A percentile compares a stretch with the other conserved stretches of the same genome.
Conservation (phyloP, 2,329 filamentous ascomycete genomes). For the Penicillium sp. region DNA sequence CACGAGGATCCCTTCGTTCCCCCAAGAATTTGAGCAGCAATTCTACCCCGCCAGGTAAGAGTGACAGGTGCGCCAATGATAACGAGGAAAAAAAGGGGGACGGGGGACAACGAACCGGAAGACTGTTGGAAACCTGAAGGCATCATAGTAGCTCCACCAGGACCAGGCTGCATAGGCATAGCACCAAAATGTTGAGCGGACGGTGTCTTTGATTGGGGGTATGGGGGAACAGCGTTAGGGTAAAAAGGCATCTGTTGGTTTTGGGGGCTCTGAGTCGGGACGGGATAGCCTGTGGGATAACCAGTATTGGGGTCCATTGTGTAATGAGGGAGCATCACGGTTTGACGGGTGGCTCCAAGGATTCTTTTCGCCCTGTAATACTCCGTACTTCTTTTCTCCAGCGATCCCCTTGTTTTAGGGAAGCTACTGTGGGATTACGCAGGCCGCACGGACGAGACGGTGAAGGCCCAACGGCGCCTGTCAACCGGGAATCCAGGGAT, state of each 20-base stretch:
- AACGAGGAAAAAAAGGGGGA: slow-evolving; percentile 10
- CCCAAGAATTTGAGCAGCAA: not conserved
- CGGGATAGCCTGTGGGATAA: slow-evolving; percentile 35
- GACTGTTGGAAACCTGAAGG: slow-evolving; percentile 36
- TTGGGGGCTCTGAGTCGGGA: slow-evolving; percentile 32
- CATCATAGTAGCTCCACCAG: slow-evolving; percentile 41
- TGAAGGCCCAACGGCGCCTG: slow-evolving; percentile 6
- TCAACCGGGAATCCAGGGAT: slow-evolving; percentile 23
- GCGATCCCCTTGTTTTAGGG: slow-evolving; percentile 10
- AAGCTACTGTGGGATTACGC: slow-evolving; percentile 17
- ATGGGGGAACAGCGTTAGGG: slow-evolving; percentile 33
- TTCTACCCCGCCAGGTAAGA: slow-evolving; percentile 5
- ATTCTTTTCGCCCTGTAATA: slow-evolving; percentile 16
- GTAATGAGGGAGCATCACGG: slow-evolving; percentile 14
- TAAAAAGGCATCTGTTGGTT: slow-evolving; percentile 38
- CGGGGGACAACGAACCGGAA: slow-evolving; percentile 30
- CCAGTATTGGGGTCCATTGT: slow-evolving; percentile 27
- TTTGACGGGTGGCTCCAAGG: not conserved
- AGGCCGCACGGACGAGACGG: slow-evolving; percentile 23
- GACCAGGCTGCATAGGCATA: slow-evolving; percentile 36
- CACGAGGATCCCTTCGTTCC: not conserved
- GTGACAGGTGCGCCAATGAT: slow-evolving; percentile 12
- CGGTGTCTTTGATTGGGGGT: slow-evolving; percentile 34
- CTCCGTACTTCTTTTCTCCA: slow-evolving; percentile 3
- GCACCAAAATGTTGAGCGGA: slow-evolving; percentile 31